Conservation (phyloP, 2,329 filamentous ascomycete species). For the Diplodia scrobiculata region DNA sequence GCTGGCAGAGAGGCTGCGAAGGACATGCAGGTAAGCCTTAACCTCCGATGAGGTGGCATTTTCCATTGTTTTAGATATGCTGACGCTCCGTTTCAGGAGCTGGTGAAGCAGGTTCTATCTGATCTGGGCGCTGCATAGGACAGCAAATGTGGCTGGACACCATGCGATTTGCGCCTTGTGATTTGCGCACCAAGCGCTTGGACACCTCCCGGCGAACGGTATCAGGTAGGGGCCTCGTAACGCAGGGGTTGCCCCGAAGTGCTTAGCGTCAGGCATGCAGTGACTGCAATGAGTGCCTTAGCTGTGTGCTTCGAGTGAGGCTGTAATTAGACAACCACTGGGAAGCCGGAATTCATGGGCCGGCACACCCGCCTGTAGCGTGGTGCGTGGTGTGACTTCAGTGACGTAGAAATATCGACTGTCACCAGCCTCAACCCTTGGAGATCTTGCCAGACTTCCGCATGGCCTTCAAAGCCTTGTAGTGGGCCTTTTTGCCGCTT, state of each 20-base stretch:
- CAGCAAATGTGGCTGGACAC: conserved; percentile 13
- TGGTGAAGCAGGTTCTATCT: conserved; percentile 52
- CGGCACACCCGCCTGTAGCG: neutral
- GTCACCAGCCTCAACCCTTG: conserved; percentile 39
- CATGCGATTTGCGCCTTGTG: neutral
- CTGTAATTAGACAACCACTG: conserved; percentile 8
- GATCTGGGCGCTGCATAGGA: conserved; percentile 38
- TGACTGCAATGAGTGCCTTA: neutral
- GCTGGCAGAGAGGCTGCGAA: conserved; percentile 61
- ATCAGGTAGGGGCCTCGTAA: conserved; percentile 9
- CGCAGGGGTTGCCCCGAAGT: conserved; percentile 18
- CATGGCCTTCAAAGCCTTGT: conserved; percentile 73
- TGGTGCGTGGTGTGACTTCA: neutral
- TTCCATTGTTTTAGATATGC: conserved; percentile 9
- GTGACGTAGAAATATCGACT: conserved; percentile 1
- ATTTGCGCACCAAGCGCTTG: neutral
- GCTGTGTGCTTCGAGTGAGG: conserved; percentile 1
- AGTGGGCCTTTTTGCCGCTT: conserved; percentile 86
- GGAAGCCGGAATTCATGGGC: neutral
- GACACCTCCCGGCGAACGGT: conserved; percentile 7
- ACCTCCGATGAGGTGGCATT: neutral
- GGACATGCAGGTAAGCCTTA: conserved; percentile 59
- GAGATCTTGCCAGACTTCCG: conserved; percentile 46
- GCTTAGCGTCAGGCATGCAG: conserved; percentile 15
- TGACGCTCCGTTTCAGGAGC: conserved; percentile 35